These are phyloP conservation scores for Haplographium delicatum DNA, from an alignment of 495 filamentous ascomycete genomes.

Conservation along the genomic window DNA sequence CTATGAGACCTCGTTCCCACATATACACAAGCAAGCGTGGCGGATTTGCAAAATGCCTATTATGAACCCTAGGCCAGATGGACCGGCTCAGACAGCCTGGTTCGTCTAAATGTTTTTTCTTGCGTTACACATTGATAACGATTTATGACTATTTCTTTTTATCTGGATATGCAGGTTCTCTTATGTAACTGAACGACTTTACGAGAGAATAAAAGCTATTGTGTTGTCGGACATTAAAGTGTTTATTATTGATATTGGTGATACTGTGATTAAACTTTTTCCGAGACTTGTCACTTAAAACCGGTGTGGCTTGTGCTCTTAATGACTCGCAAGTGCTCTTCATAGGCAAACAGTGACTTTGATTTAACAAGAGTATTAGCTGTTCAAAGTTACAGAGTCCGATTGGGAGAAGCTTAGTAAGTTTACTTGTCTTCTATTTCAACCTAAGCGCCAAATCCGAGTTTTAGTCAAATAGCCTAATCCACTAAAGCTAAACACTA, in stretches of 20 bases:
- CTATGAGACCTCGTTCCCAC: background rate
- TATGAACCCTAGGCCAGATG: constrained; percentile 22
- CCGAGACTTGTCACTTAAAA: too few relatives aligned
- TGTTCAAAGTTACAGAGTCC: too few relatives aligned
- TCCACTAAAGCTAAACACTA: too few relatives aligned
- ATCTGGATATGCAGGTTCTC: constrained; percentile 10
- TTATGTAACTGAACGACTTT: constrained; percentile 26
- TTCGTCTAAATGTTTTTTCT: constrained; percentile 14
- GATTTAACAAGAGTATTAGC: too few relatives aligned
- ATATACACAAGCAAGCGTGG: constrained; percentile 3
- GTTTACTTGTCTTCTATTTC: too few relatives aligned
- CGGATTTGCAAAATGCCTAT: constrained; percentile 17
- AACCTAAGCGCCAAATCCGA: too few relatives aligned
- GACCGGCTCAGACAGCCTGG: background rate
- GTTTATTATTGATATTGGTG: background rate
- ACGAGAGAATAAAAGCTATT: constrained; percentile 27
- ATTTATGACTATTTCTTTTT: constrained; percentile 20
- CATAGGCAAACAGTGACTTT: too few relatives aligned
- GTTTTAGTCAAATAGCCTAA: too few relatives aligned
- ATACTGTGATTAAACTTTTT: too few relatives aligned
- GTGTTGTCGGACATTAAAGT: constrained; percentile 11
- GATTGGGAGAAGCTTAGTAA: too few relatives aligned
- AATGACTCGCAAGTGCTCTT: too few relatives aligned
- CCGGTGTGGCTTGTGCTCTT: too few relatives aligned
- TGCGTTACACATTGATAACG: constrained; percentile 23